Base-by-base conservation (phyloP, 345 rosid genomes). In the Combretum micranthum region DNA sequence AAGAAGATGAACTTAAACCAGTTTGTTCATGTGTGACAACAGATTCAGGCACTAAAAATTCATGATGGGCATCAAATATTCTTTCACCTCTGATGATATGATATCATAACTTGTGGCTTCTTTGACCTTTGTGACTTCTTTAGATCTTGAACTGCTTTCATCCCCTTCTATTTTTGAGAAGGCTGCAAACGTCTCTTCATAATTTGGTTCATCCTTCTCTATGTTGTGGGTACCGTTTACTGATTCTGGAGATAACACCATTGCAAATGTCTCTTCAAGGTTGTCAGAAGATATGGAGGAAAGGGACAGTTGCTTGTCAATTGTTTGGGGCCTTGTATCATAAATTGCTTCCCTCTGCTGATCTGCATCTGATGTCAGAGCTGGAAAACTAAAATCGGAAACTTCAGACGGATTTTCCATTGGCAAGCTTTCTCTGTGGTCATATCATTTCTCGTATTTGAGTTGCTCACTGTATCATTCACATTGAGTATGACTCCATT, bases 261-360 rank as follows among this genome's bases (percentile, higher is more conserved):
- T 67, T 64, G 69, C 83, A 61, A 71, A 65, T 55, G 72, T 65
- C 56, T 78, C 87, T 43, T 59, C 64, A 68, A 65, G 75, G 52
- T 75, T 48, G 62, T 75, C 81, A 58, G 87, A 74, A 43, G 93
- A 80, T 59, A 74, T 57, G 4, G 93, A 84, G n/a, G 79, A 59
- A 77, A 83, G 81, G 12, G 91, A 83, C 56, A 69, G 78, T 57
- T 71, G 55, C 64, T 75, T 80, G 59, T 82, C 76, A 56, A 59
- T 56, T 22, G 79, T 56, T 43, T 76, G 75, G n/a, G 97, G 97
- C 64, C 95, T 93, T 15, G 90, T 82, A 68, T 93, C 99, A 56
- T 83, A 93, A 68, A 89, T 81, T 69, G 97, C 92, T 64, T 85
- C 88, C 60, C 66, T 75, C 52, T 62, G 80, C 44, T 73, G 85